These are phyloP conservation scores for Kalmanozyma brasiliensis DNA, from an alignment of 1,284 basidiomycete species.

Conservation along the genomic window DNA sequence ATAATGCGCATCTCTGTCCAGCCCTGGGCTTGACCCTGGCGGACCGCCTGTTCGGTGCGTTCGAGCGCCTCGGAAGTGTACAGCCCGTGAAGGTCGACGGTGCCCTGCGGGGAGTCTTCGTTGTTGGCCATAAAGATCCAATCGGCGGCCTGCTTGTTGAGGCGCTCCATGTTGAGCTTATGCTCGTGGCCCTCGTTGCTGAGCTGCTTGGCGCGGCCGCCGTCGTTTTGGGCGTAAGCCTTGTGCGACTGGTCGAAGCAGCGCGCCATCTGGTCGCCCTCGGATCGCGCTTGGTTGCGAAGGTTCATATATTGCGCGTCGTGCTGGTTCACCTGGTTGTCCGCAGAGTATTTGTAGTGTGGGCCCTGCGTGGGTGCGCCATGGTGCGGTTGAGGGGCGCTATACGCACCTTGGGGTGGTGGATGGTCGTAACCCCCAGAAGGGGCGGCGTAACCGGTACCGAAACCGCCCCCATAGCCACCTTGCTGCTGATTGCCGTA, in stretches of 20 bases:
- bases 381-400: constrained; percentile 32
- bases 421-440: constrained; percentile 37
- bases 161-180: constrained; percentile 79
- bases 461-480: constrained; percentile 21
- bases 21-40: constrained; percentile 76
- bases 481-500: constrained; percentile 18
- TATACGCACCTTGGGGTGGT: constrained; percentile 54
- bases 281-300: constrained; percentile 59
- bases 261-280: constrained; percentile 64
- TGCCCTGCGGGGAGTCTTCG: constrained; percentile 57
- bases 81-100: constrained; percentile 80
- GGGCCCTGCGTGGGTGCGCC: constrained; percentile 42
- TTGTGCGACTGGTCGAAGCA: constrained; percentile 63
- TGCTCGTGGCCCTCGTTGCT: constrained; percentile 85
- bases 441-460: constrained; percentile 28
- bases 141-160: constrained; percentile 85
- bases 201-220: constrained; percentile 82
- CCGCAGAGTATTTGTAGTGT: constrained; percentile 52
- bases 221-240: constrained; percentile 78
- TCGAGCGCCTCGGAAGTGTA: constrained; percentile 82
- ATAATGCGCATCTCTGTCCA: constrained; percentile 82
- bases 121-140: constrained; percentile 79
- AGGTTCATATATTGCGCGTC: constrained; percentile 63
- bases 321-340: constrained; percentile 65
- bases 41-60: constrained; percentile 72